Percentiles rank a stretch among this genome's conserved stretches.
Conservation (phyloP, 306 rosid species). For the Dalbergia cultrata region DNA sequence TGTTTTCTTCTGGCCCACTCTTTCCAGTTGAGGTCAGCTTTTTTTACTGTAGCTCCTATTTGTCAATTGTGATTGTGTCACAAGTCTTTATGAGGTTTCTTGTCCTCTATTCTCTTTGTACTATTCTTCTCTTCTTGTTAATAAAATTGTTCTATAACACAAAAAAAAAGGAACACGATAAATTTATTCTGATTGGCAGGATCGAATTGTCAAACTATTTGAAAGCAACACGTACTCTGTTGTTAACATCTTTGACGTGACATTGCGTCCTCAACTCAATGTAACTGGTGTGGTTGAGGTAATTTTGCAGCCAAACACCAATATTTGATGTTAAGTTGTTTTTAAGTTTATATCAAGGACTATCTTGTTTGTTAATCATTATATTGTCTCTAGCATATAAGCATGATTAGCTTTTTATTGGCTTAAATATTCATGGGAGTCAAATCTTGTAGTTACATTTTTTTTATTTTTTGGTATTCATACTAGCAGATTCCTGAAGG, state of each 20-base stretch:
- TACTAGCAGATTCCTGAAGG: constrained; percentile 91
- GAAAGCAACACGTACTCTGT: constrained; percentile 92
- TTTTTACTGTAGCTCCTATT: constrained; percentile 24
- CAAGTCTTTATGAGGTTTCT: background rate
- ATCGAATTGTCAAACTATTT: constrained; percentile 84
- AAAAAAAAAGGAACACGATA: too few species aligned
- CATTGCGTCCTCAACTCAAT: constrained; percentile 95
- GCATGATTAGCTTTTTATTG: constrained; percentile 8
- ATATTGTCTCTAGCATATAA: constrained; percentile 25
- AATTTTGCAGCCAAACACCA: constrained; percentile 33
- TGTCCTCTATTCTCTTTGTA: too few species aligned
- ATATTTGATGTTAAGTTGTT: constrained; percentile 15
- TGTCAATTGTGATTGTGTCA: constrained; percentile 24
- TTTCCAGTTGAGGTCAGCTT: constrained; percentile 85
- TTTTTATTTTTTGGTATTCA: constrained; percentile 5
- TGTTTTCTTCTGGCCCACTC: constrained; percentile 74
- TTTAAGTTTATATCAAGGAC: constrained; percentile 9
- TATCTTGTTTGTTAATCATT: constrained; percentile 30
- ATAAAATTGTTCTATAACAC: too few species aligned
- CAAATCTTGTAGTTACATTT: constrained; percentile 25
- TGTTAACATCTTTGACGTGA: constrained; percentile 92
- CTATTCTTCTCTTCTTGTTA: too few species aligned
- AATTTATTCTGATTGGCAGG: constrained; percentile 59
- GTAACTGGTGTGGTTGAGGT: constrained; percentile 96
- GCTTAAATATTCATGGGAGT: constrained; percentile 5